Conservation (phyloP, 371 early-diverging fungal species). For the Haplosporangium sp. region DNA sequence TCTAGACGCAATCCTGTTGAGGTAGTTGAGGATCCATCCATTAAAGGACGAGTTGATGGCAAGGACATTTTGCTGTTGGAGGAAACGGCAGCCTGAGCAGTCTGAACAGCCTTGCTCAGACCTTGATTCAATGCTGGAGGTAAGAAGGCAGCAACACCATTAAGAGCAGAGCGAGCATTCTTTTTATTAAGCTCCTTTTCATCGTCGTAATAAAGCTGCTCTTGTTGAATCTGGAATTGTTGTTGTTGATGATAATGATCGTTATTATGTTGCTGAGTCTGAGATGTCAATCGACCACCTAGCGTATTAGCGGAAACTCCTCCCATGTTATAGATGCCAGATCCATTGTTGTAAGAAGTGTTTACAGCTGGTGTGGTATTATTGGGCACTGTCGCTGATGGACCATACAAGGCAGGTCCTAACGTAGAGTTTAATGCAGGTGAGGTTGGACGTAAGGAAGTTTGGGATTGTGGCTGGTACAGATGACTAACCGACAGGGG, state of each 20-base stretch:
- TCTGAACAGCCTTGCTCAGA: constrained; percentile 40
- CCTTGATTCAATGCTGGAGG: constrained; percentile 48
- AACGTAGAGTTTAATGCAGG: constrained; percentile 30
- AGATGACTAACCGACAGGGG: constrained; percentile 32
- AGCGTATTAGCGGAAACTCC: constrained; percentile 12
- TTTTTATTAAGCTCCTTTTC: constrained; percentile 45
- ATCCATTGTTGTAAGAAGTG: constrained; percentile 22
- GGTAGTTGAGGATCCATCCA: constrained; percentile 17
- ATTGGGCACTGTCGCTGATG: background rate
- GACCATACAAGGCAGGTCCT: constrained; percentile 31
- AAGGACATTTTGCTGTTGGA: constrained; percentile 28
- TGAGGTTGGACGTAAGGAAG: constrained; percentile 42
- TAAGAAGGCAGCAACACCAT: constrained; percentile 30
- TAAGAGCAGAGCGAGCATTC: constrained; percentile 43
- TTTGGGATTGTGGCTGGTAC: constrained; percentile 40
- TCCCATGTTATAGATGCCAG: constrained; percentile 27
- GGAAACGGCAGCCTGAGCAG: constrained; percentile 34
- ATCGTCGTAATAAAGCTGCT: constrained; percentile 32
- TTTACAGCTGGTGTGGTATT: constrained; percentile 13
- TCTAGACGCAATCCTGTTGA: background rate
- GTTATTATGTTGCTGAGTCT: constrained; percentile 25
- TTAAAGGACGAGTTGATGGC: constrained; percentile 31
- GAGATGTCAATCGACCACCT: constrained; percentile 24
- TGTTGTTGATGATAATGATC: constrained; percentile 4
- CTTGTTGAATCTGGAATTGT: constrained; percentile 22